A percentile compares a stretch with the other conserved stretches of the same genome.
These are phyloP conservation scores for Amborella trichopoda DNA, from an alignment of 164 flowering plant species.

Conservation along the genomic window DNA sequence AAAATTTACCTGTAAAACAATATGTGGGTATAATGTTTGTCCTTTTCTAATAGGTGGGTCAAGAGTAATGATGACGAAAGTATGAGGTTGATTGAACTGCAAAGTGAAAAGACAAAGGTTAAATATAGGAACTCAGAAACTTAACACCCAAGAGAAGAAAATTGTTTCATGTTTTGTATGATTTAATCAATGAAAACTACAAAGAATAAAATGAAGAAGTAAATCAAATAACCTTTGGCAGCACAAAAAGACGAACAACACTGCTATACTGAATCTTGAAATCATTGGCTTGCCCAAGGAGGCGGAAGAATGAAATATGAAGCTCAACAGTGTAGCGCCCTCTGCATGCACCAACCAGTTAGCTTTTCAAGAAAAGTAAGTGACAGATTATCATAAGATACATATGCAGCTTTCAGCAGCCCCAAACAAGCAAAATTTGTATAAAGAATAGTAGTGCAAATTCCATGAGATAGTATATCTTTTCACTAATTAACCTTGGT, in stretches of 20 bases:
- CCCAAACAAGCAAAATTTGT: neutral
- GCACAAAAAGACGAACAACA: conserved; percentile 83
- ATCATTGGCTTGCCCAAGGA: conserved; percentile 94
- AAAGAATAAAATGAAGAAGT: neutral
- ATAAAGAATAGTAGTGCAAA: neutral
- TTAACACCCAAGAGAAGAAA: neutral
- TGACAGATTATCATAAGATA: neutral
- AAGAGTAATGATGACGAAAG: conserved; percentile 82
- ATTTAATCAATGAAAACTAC: neutral
- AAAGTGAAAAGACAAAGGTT: conserved; percentile 2
- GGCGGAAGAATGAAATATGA: conserved; percentile 79
- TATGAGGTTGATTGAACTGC: conserved; percentile 93
- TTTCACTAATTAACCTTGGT: conserved; percentile 59
- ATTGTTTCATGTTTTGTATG: neutral
- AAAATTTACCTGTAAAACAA: conserved; percentile 82
- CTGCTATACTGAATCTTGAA: conserved; percentile 98
- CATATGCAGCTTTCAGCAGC: neutral
- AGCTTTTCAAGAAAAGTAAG: neutral
- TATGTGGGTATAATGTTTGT: conserved; percentile 95
- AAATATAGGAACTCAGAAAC: neutral
- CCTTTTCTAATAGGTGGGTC: conserved; percentile 99
- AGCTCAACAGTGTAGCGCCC: conserved; percentile 95
- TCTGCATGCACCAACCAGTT: conserved; percentile 27
- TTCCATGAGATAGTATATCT: neutral
- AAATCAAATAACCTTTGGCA: conserved; percentile 98